Conservation (phyloP, 2,329 filamentous ascomycete species). For the Ophiostoma quercus region DNA sequence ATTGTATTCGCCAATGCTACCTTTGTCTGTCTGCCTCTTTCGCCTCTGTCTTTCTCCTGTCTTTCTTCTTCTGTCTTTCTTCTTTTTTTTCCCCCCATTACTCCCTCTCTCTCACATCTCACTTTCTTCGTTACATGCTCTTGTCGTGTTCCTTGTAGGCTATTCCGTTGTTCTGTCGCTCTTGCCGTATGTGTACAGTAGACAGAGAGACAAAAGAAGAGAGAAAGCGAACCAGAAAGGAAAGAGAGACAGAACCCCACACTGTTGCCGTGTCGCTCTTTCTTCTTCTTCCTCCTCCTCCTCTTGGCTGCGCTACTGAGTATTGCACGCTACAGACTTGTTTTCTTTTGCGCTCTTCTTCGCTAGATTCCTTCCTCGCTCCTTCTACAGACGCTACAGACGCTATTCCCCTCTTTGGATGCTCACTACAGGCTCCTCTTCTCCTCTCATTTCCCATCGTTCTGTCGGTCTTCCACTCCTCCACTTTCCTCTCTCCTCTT, state of each 20-base stretch:
- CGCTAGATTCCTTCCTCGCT: not conserved
- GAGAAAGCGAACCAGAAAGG: too few species aligned
- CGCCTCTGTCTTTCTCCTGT: not conserved
- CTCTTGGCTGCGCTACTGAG: not conserved
- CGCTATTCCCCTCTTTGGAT: not conserved
- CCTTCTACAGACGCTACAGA: not conserved
- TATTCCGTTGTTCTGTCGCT: not conserved
- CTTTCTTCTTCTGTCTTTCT: not conserved
- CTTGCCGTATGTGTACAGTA: not conserved
- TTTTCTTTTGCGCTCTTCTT: not conserved
- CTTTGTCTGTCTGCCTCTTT: not conserved
- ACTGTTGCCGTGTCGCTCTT: constrained; percentile 2
- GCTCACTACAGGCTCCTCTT: not conserved
- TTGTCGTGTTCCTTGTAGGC: not conserved
- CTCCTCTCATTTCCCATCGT: constrained; percentile 12
- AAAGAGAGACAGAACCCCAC: not conserved
- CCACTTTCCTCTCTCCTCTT: not conserved
- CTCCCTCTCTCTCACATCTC: not conserved
- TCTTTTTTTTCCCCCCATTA: not conserved
- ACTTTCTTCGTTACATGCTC: not conserved
- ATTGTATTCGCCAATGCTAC: constrained; percentile 7
- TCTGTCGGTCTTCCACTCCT: not conserved
- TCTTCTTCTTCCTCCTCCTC: not conserved
- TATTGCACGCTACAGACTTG: not conserved
- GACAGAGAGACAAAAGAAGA: not conserved